These are phyloP conservation scores for Margaritispora aquatica DNA, from an alignment of 495 filamentous ascomycete genomes.

Conservation along the genomic window DNA sequence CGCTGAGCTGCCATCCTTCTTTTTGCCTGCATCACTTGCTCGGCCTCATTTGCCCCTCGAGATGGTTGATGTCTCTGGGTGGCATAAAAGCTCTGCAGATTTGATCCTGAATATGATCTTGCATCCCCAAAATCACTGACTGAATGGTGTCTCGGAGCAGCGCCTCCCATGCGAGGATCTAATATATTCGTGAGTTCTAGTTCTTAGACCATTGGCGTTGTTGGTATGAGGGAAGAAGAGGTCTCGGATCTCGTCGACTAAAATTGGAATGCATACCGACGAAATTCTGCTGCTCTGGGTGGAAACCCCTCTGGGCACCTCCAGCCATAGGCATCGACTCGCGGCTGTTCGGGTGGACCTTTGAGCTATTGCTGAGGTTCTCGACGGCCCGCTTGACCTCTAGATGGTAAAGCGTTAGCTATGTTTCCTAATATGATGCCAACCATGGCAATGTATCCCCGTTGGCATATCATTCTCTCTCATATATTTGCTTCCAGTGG, in stretches of 20 bases:
- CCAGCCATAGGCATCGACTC: slow-evolving; percentile 76
- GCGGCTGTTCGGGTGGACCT: slow-evolving; percentile 77
- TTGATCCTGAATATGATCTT: slow-evolving; percentile 65
- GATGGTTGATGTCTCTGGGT: slow-evolving; percentile 84
- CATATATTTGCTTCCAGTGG: too few relatives aligned
- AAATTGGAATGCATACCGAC: too few relatives aligned
- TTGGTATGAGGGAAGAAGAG: too few relatives aligned
- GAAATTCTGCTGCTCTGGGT: slow-evolving; percentile 44
- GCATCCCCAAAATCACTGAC: slow-evolving; percentile 74
- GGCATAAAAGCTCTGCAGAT: slow-evolving; percentile 90
- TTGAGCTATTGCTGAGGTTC: slow-evolving; percentile 92
- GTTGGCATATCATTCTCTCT: too few relatives aligned
- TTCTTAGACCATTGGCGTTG: neutral
- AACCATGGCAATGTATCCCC: too few relatives aligned
- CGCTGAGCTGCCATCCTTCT: slow-evolving; percentile 97
- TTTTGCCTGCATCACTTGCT: slow-evolving; percentile 98
- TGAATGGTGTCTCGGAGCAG: slow-evolving; percentile 67
- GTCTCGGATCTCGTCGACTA: too few relatives aligned
- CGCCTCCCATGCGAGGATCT: slow-evolving; percentile 55
- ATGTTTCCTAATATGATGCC: neutral
- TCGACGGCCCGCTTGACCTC: slow-evolving; percentile 96
- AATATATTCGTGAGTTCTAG: slow-evolving; percentile 4
- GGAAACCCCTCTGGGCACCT: slow-evolving; percentile 48
- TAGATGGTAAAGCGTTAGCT: slow-evolving; percentile 31
- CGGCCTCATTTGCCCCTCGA: slow-evolving; percentile 75